Evolutionary conservation across 345 rosid genomes (phyloP), one percentile per base, ranked within the genome.

Genomic region (Eucalyptus sp.): DNA sequence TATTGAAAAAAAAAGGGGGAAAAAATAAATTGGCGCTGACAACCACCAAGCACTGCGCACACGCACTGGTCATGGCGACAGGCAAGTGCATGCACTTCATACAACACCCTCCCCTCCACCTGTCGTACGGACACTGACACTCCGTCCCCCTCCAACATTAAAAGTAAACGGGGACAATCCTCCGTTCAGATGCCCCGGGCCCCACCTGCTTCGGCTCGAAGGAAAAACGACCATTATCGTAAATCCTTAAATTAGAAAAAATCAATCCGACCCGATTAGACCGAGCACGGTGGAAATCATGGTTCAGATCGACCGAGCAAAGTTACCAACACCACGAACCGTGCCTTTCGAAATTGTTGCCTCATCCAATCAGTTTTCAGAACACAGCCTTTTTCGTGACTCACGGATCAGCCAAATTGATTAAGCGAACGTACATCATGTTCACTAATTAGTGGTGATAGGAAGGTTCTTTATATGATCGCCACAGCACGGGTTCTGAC

Each of bases 341-440:
- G 20, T 52, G 9, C 24, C 58, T 7, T 1, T 18, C 58, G 1
- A 18, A 52, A 18, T 52, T 7, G 58, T 18, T 18, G 58, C 58
- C 10, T 52, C 10, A 1, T 52, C 0, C 10, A 7, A 52, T 52
- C 24, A 52, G 0, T 52, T 52, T 20, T 52, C 10, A 18, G 3
- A 52, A 52, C 1, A 52, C 4, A 0, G 20, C 2, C 8, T 52
- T 52, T 52, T 8, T 3, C 0, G 1, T 18, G 2, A 52, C 2
- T 0, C 8, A 52, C 0, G 2, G 8, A 18, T 18, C 0, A 52
- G 1, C 25, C 1, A 20, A 0, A 0, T 24, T 22, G 13, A 56
- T 10, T 13, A 13, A 2, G 13, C 4, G 4, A 13, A 13, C 4
- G 3, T 49, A 10, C 1, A 49, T 49, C 13, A 13, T 11, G 12